Evolutionary conservation across 306 rosid species (phyloP).

Genomic region (Prunus kanzakura): DNA sequence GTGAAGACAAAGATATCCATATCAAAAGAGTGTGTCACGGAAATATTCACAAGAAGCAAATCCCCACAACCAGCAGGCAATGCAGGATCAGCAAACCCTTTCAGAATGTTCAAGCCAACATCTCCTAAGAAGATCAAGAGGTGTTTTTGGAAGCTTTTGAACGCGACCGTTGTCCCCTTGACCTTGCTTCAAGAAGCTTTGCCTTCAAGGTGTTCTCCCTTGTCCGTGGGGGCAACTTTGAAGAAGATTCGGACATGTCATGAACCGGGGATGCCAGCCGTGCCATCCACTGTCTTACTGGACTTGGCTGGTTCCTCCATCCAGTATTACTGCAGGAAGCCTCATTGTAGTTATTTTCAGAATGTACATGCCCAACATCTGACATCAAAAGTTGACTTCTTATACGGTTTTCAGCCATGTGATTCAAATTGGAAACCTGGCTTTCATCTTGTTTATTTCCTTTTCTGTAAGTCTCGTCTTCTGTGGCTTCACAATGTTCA

Average conservation of each 20-base stretch:
- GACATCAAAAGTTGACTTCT: constrained; percentile 60
- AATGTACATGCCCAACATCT: constrained; percentile 49
- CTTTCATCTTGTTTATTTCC: constrained; percentile 42
- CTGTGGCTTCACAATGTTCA: constrained; percentile 37
- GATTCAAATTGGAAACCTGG: constrained; percentile 39
- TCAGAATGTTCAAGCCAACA: neutral
- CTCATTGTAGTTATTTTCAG: constrained; percentile 54
- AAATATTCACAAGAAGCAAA: constrained; percentile 25
- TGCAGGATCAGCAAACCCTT: constrained; percentile 17
- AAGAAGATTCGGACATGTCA: constrained; percentile 45
- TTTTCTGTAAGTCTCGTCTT: constrained; percentile 36
- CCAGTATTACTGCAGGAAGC: constrained; percentile 93
- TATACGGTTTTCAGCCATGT: constrained; percentile 49
- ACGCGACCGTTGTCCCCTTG: constrained; percentile 75
- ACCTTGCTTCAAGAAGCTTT: constrained; percentile 94
- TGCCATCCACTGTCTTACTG: constrained; percentile 77
- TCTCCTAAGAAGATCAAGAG: constrained; percentile 16
- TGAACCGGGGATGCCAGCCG: constrained; percentile 41
- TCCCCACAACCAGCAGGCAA: constrained; percentile 7
- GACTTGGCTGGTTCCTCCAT: constrained; percentile 92
- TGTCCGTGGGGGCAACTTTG: constrained; percentile 50
- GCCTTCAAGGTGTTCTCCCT: constrained; percentile 82
- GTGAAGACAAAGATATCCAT: constrained; percentile 18
- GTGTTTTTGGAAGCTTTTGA: constrained; percentile 57
- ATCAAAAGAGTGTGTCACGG: constrained; percentile 5